phyloP scores from a whole-genome alignment of 495 filamentous ascomycete genomes.

The Copromyces sp. region DNA sequence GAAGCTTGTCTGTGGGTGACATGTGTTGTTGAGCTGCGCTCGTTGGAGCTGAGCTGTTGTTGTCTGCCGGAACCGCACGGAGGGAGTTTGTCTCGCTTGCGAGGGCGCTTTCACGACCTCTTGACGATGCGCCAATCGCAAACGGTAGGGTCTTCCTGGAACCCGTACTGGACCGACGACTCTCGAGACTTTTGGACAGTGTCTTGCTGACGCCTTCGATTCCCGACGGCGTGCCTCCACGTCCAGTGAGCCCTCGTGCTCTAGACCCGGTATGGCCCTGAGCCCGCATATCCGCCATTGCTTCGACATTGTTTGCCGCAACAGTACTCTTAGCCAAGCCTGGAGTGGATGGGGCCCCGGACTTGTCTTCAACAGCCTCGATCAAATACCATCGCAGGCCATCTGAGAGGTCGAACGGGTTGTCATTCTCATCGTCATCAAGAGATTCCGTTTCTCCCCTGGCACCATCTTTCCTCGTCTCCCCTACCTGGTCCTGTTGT shows the following conservation, averaged over 20 bases:
- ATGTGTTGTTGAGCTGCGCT: slow-evolving; percentile 27
- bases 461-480: slow-evolving; percentile 2
- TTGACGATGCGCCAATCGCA: slow-evolving; percentile 25
- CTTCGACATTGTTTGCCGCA: slow-evolving; percentile 78
- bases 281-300: slow-evolving; percentile 43
- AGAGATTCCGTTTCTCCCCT: slow-evolving; percentile 28
- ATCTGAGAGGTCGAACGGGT: slow-evolving; percentile 94
- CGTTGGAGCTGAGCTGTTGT: slow-evolving; percentile 15
- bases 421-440: slow-evolving; percentile 73
- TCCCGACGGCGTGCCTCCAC: slow-evolving; percentile 29
- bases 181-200: slow-evolving; percentile 78
- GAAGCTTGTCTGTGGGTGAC: not conserved
- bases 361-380: slow-evolving; percentile 87
- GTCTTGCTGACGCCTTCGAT: slow-evolving; percentile 67
- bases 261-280: slow-evolving; percentile 44
- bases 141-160: slow-evolving; percentile 57
- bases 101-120: slow-evolving; percentile 31
- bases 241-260: slow-evolving; percentile 33
- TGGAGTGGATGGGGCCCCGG: slow-evolving; percentile 85
- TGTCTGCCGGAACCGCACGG: slow-evolving; percentile 27
- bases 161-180: slow-evolving; percentile 72
- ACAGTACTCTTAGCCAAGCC: slow-evolving; percentile 85
- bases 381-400: slow-evolving; percentile 93
- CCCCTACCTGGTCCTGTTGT: slow-evolving; percentile 18
- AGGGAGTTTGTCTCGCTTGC: slow-evolving; percentile 43